phyloP scores from a whole-genome alignment of 495 filamentous ascomycete species.

The Immersiella caudata region DNA sequence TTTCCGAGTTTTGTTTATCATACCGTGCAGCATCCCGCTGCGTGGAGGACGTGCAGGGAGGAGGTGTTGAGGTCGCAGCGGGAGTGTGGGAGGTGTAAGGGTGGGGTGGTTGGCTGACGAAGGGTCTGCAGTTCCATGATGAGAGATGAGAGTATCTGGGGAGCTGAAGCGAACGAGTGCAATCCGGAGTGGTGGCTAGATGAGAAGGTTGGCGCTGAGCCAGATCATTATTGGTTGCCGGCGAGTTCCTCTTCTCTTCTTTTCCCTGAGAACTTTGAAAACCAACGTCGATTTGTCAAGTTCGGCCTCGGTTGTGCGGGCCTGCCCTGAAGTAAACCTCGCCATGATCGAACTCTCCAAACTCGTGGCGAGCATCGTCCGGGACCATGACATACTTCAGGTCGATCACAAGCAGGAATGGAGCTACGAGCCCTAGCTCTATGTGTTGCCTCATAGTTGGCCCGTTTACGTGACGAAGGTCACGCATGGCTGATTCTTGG shows the following conservation, averaged over 20 bases:
- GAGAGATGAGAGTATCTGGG: constrained; percentile 6
- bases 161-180: constrained; percentile 6
- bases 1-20: constrained; percentile 33
- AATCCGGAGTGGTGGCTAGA: constrained; percentile 6
- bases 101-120: constrained; percentile 36
- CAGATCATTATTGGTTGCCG: constrained; percentile 2
- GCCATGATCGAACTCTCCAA: neutral
- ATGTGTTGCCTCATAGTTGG: too few species aligned
- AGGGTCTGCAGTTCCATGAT: constrained; percentile 6
- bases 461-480: too few species aligned
- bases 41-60: constrained; percentile 30
- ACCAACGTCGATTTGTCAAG: too few species aligned
- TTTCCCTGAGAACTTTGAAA: too few species aligned
- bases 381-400: neutral
- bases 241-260: too few species aligned
- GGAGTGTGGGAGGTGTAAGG: constrained; percentile 42
- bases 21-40: constrained; percentile 32
- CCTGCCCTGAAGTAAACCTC: neutral
- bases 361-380: neutral
- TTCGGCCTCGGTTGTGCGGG: neutral
- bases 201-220: neutral
- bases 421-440: too few species aligned
- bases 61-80: constrained; percentile 39
- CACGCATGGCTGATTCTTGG: too few species aligned
- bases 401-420: neutral